Evolutionary conservation across 441 rosid species (phyloP).

Genomic region (Isatis lusitanica): DNA sequence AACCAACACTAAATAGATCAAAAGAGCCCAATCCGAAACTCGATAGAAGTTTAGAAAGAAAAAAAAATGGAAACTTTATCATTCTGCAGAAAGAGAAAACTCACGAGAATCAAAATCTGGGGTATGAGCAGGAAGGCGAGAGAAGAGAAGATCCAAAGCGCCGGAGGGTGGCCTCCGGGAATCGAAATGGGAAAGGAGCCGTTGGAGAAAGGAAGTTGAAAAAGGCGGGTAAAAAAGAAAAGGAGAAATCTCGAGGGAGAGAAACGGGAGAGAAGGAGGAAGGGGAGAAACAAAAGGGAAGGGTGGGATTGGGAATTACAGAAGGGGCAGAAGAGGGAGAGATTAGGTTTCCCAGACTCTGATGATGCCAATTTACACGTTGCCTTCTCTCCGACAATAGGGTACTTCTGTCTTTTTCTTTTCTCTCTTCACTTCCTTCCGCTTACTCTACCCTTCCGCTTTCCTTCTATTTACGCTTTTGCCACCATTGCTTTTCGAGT

Average conservation of each 20-base stretch:
- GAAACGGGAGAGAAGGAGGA: conserved; percentile 30
- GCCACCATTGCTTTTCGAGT: background rate
- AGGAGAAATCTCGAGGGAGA: conserved; percentile 20
- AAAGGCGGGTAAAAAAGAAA: conserved; percentile 31
- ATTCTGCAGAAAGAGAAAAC: background rate
- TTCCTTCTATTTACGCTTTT: conserved; percentile 15
- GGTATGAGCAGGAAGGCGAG: conserved; percentile 14
- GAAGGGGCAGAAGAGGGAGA: conserved; percentile 52
- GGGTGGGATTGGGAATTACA: conserved; percentile 64
- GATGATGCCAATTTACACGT: conserved; percentile 20
- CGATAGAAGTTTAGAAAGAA: background rate
- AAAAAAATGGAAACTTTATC: conserved; percentile 4
- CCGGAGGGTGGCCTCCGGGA: background rate
- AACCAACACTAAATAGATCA: background rate
- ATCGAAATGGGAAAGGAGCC: conserved; percentile 39
- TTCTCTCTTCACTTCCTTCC: background rate
- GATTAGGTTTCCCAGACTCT: conserved; percentile 29
- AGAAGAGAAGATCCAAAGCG: background rate
- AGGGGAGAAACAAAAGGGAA: conserved; percentile 20
- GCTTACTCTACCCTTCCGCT: background rate
- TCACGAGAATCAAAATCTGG: conserved; percentile 18
- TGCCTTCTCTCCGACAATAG: background rate
- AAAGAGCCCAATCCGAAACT: background rate
- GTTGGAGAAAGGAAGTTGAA: conserved; percentile 34
- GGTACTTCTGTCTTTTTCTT: conserved; percentile 21